Conservation (phyloP, 2,329 filamentous ascomycete species). For the Colletotrichum liriopes region DNA sequence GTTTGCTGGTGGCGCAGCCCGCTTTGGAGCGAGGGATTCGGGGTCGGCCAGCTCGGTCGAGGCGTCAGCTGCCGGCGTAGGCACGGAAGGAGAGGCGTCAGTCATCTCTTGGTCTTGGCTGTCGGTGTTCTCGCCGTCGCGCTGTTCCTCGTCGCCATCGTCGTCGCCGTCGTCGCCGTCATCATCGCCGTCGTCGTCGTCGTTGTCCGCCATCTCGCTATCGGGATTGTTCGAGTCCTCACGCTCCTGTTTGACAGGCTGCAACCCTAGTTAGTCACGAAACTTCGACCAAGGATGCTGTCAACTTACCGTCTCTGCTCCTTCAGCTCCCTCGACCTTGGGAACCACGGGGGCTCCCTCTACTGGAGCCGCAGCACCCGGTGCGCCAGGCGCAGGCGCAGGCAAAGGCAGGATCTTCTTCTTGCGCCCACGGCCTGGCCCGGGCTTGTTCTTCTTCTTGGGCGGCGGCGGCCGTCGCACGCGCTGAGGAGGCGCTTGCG, state of each 20-base stretch:
- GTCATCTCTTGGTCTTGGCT: constrained; percentile 50
- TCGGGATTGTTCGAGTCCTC: constrained; percentile 63
- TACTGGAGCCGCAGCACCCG: constrained; percentile 50
- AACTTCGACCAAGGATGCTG: not conserved
- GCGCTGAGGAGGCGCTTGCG: constrained; percentile 56
- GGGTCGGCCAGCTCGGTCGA: constrained; percentile 44
- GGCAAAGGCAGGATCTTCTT: constrained; percentile 76
- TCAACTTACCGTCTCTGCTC: constrained; percentile 40
- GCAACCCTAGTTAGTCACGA: constrained; percentile 44
- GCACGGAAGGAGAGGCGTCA: constrained; percentile 51
- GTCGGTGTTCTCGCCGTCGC: constrained; percentile 55
- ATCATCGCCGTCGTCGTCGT: constrained; percentile 64
- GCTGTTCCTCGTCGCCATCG: constrained; percentile 61
- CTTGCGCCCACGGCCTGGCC: constrained; percentile 83
- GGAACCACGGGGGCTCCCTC: constrained; percentile 49
- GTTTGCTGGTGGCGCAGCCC: constrained; percentile 46
- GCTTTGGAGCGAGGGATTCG: constrained; percentile 34
- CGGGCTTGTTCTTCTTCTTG: constrained; percentile 83
- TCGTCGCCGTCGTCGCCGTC: constrained; percentile 66
- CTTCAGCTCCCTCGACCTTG: constrained; percentile 38
- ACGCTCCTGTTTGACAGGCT: constrained; percentile 61
- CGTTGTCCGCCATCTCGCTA: constrained; percentile 68
- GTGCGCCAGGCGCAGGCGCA: constrained; percentile 53
- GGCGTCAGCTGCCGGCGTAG: constrained; percentile 47
- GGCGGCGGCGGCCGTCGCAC: constrained; percentile 80